These are phyloP conservation scores for Colletotrichum australisinense DNA, from an alignment of 2,329 filamentous ascomycete genomes.

Conservation along the genomic window DNA sequence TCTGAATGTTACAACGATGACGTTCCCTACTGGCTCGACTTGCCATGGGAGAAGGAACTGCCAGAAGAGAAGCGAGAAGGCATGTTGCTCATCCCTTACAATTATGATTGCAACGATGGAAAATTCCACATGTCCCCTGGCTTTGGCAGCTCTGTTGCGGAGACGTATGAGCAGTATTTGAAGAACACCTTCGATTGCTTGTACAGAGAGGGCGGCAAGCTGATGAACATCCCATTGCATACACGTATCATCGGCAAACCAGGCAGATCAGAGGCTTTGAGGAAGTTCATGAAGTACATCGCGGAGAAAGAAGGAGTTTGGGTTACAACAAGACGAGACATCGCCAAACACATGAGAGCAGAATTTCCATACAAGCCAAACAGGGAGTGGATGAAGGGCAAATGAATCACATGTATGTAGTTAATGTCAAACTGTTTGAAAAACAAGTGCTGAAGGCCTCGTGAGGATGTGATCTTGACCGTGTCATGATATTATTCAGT, in stretches of 20 bases:
- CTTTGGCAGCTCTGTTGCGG: slow-evolving; percentile 50
- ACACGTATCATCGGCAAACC: slow-evolving; percentile 53
- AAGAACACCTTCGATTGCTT: slow-evolving; percentile 54
- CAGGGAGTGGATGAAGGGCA: slow-evolving; percentile 34
- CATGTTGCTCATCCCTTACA: slow-evolving; percentile 51
- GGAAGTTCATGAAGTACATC: slow-evolving; percentile 53
- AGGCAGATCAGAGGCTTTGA: slow-evolving; percentile 49
- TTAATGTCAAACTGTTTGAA: neutral
- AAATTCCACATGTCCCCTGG: slow-evolving; percentile 57
- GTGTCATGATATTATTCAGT: too few relatives aligned
- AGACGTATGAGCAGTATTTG: slow-evolving; percentile 52
- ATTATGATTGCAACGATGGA: slow-evolving; percentile 53
- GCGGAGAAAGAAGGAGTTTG: slow-evolving; percentile 53
- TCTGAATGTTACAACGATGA: slow-evolving; percentile 45
- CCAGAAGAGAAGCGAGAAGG: slow-evolving; percentile 47
- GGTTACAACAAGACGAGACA: slow-evolving; percentile 55
- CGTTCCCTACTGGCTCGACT: slow-evolving; percentile 43
- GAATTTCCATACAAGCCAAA: slow-evolving; percentile 51
- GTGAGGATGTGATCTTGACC: too few relatives aligned
- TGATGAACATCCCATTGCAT: slow-evolving; percentile 56
- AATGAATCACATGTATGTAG: neutral
- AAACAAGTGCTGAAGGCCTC: too few relatives aligned
- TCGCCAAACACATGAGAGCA: slow-evolving; percentile 52
- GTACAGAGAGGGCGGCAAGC: slow-evolving; percentile 53
- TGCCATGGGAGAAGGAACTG: slow-evolving; percentile 42